Percentiles rank a stretch among this genome's conserved stretches.
These are phyloP conservation scores for Tulasnella sp. DNA, from an alignment of 768 basidiomycete species.

Conservation along the genomic window DNA sequence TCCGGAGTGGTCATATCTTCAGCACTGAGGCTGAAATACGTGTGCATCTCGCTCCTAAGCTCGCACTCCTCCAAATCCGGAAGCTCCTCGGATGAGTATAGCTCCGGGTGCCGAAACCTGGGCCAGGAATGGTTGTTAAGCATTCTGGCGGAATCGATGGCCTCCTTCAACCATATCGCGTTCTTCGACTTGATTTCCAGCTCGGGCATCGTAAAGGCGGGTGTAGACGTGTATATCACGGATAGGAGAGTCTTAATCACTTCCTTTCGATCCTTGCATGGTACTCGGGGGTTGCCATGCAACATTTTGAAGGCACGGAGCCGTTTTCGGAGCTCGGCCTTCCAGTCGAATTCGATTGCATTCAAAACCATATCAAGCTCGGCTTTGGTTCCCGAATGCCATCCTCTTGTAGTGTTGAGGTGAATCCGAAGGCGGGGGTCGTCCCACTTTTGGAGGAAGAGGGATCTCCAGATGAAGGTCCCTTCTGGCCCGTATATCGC, in stretches of 20 bases:
- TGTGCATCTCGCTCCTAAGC: constrained; percentile 25
- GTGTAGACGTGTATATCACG: background rate
- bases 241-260: constrained; percentile 13
- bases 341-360: constrained; percentile 47
- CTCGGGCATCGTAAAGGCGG: constrained; percentile 3
- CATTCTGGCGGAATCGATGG: background rate
- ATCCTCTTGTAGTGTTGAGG: constrained; percentile 28
- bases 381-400: constrained; percentile 12
- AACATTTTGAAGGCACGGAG: constrained; percentile 48
- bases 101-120: background rate
- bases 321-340: constrained; percentile 48
- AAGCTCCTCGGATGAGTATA: background rate
- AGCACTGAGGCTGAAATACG: constrained; percentile 15
- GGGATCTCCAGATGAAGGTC: constrained; percentile 62
- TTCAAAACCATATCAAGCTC: constrained; percentile 26
- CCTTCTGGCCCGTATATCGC: constrained; percentile 51
- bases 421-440: constrained; percentile 46
- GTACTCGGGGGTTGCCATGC: background rate
- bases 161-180: constrained; percentile 16
- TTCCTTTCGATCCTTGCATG: constrained; percentile 24
- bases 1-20: constrained; percentile 10
- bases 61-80: constrained; percentile 18
- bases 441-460: constrained; percentile 64
- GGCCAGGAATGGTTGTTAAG: constrained; percentile 17
- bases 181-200: background rate